These are phyloP conservation scores for Rhinocladiella similis DNA, from an alignment of 2,329 filamentous ascomycete species.

Conservation along the genomic window DNA sequence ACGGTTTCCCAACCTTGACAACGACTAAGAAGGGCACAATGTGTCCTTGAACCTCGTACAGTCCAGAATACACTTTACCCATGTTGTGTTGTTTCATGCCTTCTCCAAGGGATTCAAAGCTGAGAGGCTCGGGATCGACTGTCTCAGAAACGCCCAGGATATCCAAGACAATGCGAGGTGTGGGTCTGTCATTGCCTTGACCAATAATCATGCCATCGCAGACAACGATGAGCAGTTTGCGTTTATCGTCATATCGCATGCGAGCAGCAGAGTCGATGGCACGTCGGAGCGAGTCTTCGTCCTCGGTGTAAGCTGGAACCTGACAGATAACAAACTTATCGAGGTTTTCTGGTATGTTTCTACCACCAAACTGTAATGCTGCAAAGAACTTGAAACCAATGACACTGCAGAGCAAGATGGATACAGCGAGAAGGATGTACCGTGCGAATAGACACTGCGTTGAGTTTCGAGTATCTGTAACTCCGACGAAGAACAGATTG, in stretches of 20 bases:
- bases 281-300: constrained; percentile 93
- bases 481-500: constrained; percentile 91
- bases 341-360: constrained; percentile 90
- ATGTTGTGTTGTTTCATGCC: constrained; percentile 98
- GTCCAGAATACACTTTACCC: constrained; percentile 96
- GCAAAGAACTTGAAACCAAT: constrained; percentile 97
- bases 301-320: constrained; percentile 96
- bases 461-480: constrained; percentile 88
- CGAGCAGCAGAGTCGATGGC: constrained; percentile 94
- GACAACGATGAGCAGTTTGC: constrained; percentile 87
- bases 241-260: constrained; percentile 98
- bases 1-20: constrained; percentile 88
- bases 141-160: constrained; percentile 93
- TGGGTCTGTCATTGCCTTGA: constrained; percentile 94
- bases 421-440: constrained; percentile 85
- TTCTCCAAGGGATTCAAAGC: constrained; percentile 94
- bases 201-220: constrained; percentile 99
- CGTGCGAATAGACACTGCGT: constrained; percentile 80
- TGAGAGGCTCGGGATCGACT: constrained; percentile 91
- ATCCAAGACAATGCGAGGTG: constrained; percentile 91
- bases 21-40: constrained; percentile 97
- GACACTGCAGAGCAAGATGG: constrained; percentile 74
- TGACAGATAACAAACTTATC: constrained; percentile 99
- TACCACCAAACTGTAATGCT: constrained; percentile 87
- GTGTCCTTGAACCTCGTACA: constrained; percentile 96